These are phyloP conservation scores for grape (Vitis vinifera) DNA, from an alignment of 164 flowering plant species.

Conservation along the genomic window DNA sequence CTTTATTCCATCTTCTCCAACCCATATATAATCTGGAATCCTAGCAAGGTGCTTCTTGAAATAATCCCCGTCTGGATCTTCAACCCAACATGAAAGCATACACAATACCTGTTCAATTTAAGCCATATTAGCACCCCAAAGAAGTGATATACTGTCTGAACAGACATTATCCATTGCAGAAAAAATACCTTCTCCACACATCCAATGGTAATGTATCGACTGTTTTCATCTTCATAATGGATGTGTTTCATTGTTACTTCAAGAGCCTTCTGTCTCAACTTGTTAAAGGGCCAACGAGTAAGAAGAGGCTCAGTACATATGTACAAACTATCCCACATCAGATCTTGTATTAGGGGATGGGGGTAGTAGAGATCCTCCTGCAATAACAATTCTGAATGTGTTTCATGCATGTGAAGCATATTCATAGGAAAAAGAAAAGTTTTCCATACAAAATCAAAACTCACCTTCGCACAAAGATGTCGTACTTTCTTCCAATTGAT, in stretches of 20 bases:
- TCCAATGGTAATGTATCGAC: conserved; percentile 48
- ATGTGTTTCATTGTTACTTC: conserved; percentile 36
- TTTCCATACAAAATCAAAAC: background rate
- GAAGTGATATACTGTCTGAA: background rate
- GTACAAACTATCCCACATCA: conserved; percentile 44
- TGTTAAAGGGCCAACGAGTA: conserved; percentile 43
- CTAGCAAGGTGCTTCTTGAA: conserved; percentile 58
- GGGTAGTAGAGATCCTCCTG: conserved; percentile 47
- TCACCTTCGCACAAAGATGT: conserved; percentile 41
- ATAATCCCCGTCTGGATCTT: conserved; percentile 45
- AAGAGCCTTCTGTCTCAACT: conserved; percentile 39
- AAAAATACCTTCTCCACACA: conserved; percentile 33
- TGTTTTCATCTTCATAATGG: conserved; percentile 48
- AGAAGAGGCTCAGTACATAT: conserved; percentile 34
- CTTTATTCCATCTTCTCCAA: conserved; percentile 56
- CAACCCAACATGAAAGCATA: conserved; percentile 63
- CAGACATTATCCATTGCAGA: too few relatives aligned
- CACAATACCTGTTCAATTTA: conserved; percentile 25
- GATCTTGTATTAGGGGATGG: conserved; percentile 36
- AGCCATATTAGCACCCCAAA: background rate
- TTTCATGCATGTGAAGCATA: background rate
- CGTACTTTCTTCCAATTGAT: conserved; percentile 43
- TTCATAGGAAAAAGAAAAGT: background rate
- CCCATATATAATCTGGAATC: conserved; percentile 51
- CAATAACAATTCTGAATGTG: background rate